Evolutionary conservation across 2,329 filamentous ascomycete species (phyloP).

Genomic region (Colletotrichum camelliae): DNA sequence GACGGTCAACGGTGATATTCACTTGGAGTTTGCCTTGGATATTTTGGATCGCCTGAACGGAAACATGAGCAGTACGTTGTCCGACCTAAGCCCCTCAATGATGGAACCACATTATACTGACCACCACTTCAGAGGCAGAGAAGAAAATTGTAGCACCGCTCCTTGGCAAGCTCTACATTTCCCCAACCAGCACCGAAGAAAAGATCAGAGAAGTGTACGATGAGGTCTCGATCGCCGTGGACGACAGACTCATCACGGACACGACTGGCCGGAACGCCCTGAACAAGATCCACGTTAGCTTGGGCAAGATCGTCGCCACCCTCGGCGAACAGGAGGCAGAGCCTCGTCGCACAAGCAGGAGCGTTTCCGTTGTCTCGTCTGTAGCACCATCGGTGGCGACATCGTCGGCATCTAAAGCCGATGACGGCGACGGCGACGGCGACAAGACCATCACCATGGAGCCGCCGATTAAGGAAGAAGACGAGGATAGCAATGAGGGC

Average conservation of each 20-base stretch:
- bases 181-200: conserved; percentile 66
- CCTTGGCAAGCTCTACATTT: conserved; percentile 82
- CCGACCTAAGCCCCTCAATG: neutral
- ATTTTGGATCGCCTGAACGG: conserved; percentile 77
- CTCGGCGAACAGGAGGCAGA: conserved; percentile 51
- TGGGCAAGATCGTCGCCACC: conserved; percentile 71
- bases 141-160: conserved; percentile 81
- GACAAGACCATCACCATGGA: conserved; percentile 47
- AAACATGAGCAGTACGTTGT: conserved; percentile 68
- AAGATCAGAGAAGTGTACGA: conserved; percentile 64
- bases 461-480: conserved; percentile 54
- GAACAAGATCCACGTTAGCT: conserved; percentile 70
- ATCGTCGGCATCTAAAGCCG: conserved; percentile 25
- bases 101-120: conserved; percentile 30
- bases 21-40: conserved; percentile 78
- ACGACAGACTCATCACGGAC: conserved; percentile 64
- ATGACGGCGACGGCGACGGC: conserved; percentile 29
- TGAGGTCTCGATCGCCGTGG: conserved; percentile 66
- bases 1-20: conserved; percentile 76
- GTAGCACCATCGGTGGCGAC: neutral
- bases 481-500: conserved; percentile 33
- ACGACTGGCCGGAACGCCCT: conserved; percentile 67
- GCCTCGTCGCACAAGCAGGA: conserved; percentile 48
- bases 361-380: conserved; percentile 41
- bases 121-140: conserved; percentile 70